These are phyloP conservation scores for Boletus reticulatus DNA, from an alignment of 768 basidiomycete species.

Conservation along the genomic window DNA sequence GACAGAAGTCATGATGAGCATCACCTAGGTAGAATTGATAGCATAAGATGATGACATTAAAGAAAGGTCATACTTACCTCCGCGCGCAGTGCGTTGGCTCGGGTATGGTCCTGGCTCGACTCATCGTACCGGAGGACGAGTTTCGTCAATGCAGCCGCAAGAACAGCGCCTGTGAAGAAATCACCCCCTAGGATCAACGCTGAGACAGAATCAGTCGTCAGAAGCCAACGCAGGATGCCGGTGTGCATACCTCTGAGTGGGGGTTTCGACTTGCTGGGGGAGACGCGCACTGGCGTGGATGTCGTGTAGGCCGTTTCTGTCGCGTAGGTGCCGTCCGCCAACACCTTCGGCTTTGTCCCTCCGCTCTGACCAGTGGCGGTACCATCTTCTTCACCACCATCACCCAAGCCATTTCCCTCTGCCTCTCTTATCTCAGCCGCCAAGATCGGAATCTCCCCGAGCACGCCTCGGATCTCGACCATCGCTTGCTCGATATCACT, in stretches of 20 bases:
- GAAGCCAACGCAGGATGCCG: background rate
- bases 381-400: conserved; percentile 45
- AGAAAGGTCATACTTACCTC: conserved; percentile 49
- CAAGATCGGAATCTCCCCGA: conserved; percentile 97
- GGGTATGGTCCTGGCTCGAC: conserved; percentile 47
- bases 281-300: conserved; percentile 58
- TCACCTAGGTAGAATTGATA: conserved; percentile 51
- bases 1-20: conserved; percentile 97
- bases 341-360: conserved; percentile 66
- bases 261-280: conserved; percentile 89
- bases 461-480: conserved; percentile 74
- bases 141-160: conserved; percentile 90
- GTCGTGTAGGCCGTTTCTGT: conserved; percentile 90
- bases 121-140: conserved; percentile 75
- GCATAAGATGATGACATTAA: background rate
- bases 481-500: conserved; percentile 71
- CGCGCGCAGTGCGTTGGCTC: conserved; percentile 74
- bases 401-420: conserved; percentile 47
- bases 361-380: conserved; percentile 36
- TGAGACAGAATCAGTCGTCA: conserved; percentile 19
- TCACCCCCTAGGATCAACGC: conserved; percentile 92
- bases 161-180: conserved; percentile 92
- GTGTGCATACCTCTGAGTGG: conserved; percentile 69
- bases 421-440: conserved; percentile 86
- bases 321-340: conserved; percentile 97